phyloP scores from a whole-genome alignment of 2,329 filamentous ascomycete genomes.

The Colletotrichum graminicola region DNA sequence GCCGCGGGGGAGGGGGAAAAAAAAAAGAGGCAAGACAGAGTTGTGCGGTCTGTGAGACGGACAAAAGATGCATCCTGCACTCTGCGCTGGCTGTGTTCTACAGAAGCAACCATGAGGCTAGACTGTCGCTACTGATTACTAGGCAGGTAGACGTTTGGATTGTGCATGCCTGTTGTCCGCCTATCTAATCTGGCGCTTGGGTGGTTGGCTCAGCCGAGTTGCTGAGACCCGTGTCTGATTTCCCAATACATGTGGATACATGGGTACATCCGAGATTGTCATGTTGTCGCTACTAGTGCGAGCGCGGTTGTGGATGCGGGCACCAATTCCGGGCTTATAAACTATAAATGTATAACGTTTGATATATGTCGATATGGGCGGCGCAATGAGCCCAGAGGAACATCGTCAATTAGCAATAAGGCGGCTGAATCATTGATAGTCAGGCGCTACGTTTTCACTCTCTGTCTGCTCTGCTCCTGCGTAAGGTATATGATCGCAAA shows the following conservation, averaged over 20 bases:
- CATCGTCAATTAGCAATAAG: background rate
- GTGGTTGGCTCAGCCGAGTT: background rate
- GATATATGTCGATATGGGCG: background rate
- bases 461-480: background rate
- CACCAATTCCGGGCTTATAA: background rate
- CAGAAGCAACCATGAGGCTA: background rate
- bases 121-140: background rate
- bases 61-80: background rate
- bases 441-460: background rate
- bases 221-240: background rate
- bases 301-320: background rate
- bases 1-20: background rate
- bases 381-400: background rate
- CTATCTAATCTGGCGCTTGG: background rate
- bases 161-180: background rate
- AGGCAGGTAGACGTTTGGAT: background rate
- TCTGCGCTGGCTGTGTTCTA: constrained; percentile 4
- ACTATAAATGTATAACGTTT: background rate
- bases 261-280: background rate
- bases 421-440: background rate
- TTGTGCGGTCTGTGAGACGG: background rate
- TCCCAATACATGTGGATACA: background rate
- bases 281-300: background rate
- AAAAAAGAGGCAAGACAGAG: background rate
- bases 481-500: background rate